phyloP scores from a whole-genome alignment of 2,329 filamentous ascomycete species.

The Aspergillus arachidicola region DNA sequence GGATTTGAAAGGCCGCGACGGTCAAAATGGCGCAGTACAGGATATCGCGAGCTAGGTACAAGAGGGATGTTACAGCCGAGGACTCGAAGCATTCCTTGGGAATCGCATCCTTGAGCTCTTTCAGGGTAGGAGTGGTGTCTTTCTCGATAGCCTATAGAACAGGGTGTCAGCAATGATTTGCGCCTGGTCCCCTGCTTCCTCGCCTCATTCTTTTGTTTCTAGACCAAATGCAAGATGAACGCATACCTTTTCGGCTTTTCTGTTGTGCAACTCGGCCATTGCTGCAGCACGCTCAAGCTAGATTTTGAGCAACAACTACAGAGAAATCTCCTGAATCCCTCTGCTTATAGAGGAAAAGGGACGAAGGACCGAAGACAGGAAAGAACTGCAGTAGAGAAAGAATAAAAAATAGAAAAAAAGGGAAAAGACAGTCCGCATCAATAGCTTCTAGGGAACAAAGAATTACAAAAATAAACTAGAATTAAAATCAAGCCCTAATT shows the following conservation, averaged over 20 bases:
- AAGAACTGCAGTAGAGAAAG: not conserved
- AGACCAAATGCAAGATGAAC: not conserved
- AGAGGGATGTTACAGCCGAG: slow-evolving; percentile 54
- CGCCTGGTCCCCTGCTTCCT: not conserved
- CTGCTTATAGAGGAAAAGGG: not conserved
- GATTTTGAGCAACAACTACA: not conserved
- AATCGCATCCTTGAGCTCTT: slow-evolving; percentile 51
- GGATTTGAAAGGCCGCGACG: slow-evolving; percentile 59
- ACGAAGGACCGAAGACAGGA: not conserved
- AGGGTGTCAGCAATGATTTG: not conserved
- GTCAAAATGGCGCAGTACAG: slow-evolving; percentile 52
- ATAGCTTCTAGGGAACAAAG: not conserved
- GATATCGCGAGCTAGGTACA: slow-evolving; percentile 61
- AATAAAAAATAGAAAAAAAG: not conserved
- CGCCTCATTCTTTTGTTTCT: not conserved
- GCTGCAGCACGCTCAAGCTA: not conserved
- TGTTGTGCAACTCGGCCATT: slow-evolving; percentile 1
- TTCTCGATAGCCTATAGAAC: not conserved
- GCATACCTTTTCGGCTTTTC: not conserved
- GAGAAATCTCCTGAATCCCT: not conserved
- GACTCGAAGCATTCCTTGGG: slow-evolving; percentile 65
- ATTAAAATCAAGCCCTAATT: not conserved
- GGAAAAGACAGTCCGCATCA: not conserved
- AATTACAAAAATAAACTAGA: not conserved
- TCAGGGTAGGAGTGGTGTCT: slow-evolving; percentile 15